Evolutionary conservation across 352 stramenopile species (phyloP), one percentile per base, ranked within the genome.

Genomic region (Blastocystis sp.): DNA sequence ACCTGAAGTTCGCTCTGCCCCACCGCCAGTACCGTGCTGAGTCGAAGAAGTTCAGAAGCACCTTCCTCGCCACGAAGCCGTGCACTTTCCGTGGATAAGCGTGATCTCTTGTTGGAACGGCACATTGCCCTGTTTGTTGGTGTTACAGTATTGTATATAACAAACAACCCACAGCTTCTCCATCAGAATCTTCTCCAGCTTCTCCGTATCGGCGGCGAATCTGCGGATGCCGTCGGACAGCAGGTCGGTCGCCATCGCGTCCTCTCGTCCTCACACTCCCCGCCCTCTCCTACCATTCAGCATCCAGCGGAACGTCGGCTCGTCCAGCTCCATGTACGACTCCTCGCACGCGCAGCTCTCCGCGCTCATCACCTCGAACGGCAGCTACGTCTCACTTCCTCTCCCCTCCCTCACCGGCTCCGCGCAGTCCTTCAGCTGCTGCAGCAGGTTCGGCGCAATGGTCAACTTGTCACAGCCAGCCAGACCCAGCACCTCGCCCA

Each of bases 131-230:
- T 81, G 69, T 81, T 81, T 67, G 24, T 81, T 81, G n/a, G n/a
- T n/a, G n/a, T n/a, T n/a, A n/a, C 57, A 67, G 9, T 67, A 67
- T n/a, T n/a, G n/a, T n/a, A n/a, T n/a, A 24, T 32, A 54, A 77
- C 40, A 73, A 72, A 72, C 32, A 32, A 36, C 36, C 69, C 87
- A 69, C 49, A 98, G 92, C 91, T 97, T 97, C 51, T 88, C 86
- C 89, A 97, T 94, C 38, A 99, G 91, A 89, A 98, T 97, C 46
- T 93, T 91, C 91, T 99, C 95, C 34, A 99, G 92, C 90, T 98
- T 98, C 77, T 97, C 91, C 79, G 98, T 97, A 90, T 98, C 96
- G 18, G 90, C 91, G 73, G 93, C 93, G 88, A 98, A 98, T 64
- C 93, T 92, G 86, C 93, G 92, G 89, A 99, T 98, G 34, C 95